Evolutionary conservation across 371 early-diverging fungal species (phyloP).

Genomic region (Circinella umbellata): DNA sequence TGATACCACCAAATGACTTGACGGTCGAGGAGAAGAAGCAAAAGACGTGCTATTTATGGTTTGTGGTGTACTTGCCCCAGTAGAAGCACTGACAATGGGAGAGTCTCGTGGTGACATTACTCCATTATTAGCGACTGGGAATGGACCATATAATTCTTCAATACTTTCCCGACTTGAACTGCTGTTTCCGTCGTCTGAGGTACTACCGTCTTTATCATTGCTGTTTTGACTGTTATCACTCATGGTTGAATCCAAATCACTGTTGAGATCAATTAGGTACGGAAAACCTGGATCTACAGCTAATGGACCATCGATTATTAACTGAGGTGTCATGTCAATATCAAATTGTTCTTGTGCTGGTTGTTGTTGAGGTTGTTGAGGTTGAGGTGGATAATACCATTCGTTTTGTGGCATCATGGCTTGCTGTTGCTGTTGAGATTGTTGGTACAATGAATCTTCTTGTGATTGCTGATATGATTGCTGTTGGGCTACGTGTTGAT

Average conservation of each 20-base stretch:
- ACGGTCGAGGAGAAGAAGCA: background rate
- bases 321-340: background rate
- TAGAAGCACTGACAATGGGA: background rate
- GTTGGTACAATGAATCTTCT: background rate
- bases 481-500: background rate
- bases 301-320: slow-evolving; percentile 2
- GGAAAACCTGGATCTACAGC: background rate
- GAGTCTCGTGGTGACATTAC: background rate
- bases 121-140: background rate
- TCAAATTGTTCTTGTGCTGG: background rate
- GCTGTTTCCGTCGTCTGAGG: background rate
- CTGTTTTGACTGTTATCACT: background rate
- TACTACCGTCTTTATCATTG: background rate
- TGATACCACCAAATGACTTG: background rate
- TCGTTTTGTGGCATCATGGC: background rate
- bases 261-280: slow-evolving; percentile 1
- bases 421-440: background rate
- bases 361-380: background rate
- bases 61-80: background rate
- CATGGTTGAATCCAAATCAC: background rate
- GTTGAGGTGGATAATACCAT: background rate
- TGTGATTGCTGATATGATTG: background rate
- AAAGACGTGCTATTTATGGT: too few species aligned
- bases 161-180: slow-evolving; percentile 4
- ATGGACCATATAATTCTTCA: slow-evolving; percentile 23